Percentiles rank a stretch among this genome's conserved stretches.
Evolutionary conservation across 2,329 filamentous ascomycete species (phyloP).

Genomic region (Chrysoporthe puriensis): DNA sequence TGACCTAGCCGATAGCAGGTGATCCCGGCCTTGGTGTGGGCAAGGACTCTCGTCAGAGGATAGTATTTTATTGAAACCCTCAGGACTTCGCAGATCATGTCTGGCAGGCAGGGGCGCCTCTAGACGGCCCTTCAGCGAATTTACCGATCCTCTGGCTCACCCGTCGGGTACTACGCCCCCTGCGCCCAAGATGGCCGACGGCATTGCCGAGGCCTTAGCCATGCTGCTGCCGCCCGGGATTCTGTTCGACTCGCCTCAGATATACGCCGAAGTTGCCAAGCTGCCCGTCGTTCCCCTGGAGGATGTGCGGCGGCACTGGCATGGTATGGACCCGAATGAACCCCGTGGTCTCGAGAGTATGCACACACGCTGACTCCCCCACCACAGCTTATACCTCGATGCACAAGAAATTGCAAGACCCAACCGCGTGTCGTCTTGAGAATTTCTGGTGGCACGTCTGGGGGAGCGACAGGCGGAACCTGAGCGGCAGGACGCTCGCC

Average conservation of each 20-base stretch:
- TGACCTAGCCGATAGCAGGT: not conserved
- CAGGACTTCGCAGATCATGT: slow-evolving; percentile 23
- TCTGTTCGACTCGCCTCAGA: slow-evolving; percentile 54
- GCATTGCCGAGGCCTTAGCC: slow-evolving; percentile 36
- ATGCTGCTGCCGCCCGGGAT: slow-evolving; percentile 61
- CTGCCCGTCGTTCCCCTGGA: slow-evolving; percentile 54
- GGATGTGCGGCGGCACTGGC: slow-evolving; percentile 60
- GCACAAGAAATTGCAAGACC: slow-evolving; percentile 60
- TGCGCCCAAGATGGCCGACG: slow-evolving; percentile 22
- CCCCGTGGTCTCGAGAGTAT: not conserved
- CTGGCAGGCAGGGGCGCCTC: slow-evolving; percentile 7
- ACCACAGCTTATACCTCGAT: slow-evolving; percentile 62
- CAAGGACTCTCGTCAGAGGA: not conserved
- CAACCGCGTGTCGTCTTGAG: slow-evolving; percentile 64
- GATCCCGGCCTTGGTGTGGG: slow-evolving; percentile 16
- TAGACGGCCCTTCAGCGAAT: slow-evolving; percentile 18
- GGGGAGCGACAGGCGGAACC: slow-evolving; percentile 58
- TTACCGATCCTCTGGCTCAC: slow-evolving; percentile 9
- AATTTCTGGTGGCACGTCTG: slow-evolving; percentile 71
- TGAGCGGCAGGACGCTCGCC: slow-evolving; percentile 59
- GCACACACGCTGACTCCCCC: slow-evolving; percentile 20
- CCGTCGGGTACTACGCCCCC: not conserved
- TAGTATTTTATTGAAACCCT: not conserved
- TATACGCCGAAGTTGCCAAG: slow-evolving; percentile 59
- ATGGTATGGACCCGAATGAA: slow-evolving; percentile 46